These are phyloP conservation scores for Chaetomium fimeti DNA, from an alignment of 495 filamentous ascomycete genomes.

Conservation along the genomic window DNA sequence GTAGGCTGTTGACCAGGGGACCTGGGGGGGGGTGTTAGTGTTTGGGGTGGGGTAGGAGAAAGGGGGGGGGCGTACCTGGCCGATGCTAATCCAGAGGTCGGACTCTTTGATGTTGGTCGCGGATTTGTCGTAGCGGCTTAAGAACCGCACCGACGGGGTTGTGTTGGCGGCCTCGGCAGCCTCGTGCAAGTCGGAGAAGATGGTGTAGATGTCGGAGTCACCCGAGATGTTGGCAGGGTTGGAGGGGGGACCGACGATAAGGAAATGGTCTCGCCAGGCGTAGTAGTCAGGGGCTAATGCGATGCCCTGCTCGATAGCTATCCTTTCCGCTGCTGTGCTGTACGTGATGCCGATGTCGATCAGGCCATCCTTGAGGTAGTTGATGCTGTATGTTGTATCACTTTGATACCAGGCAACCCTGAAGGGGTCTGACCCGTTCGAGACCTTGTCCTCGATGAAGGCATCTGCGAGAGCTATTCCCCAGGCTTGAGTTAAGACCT, in stretches of 20 bases:
- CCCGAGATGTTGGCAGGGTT: constrained; percentile 5
- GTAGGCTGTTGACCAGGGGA: constrained; percentile 8
- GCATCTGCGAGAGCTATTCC: constrained; percentile 3
- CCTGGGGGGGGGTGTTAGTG: background rate
- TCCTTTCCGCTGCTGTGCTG: background rate
- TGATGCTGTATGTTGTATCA: constrained; percentile 11
- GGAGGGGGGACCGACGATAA: background rate
- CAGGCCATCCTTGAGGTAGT: constrained; percentile 4
- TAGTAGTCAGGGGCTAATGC: background rate
- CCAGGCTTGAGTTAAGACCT: background rate
- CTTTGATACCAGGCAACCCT: constrained; percentile 5
- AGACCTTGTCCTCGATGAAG: constrained; percentile 6
- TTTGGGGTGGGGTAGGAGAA: background rate
- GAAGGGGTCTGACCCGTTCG: constrained; percentile 6
- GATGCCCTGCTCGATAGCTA: constrained; percentile 10
- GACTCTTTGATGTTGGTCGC: constrained; percentile 13
- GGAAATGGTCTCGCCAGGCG: constrained; percentile 7
- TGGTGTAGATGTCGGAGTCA: constrained; percentile 1
- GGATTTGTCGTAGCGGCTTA: constrained; percentile 10
- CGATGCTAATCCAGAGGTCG: constrained; percentile 9
- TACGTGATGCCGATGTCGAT: constrained; percentile 2
- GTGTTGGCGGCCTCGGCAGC: constrained; percentile 6
- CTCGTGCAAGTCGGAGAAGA: constrained; percentile 12
- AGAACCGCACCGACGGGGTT: constrained; percentile 1
- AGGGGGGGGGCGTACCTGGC: background rate